These are phyloP conservation scores for Phytophthora ramorum DNA, from an alignment of 352 stramenopile species.

Conservation along the genomic window DNA sequence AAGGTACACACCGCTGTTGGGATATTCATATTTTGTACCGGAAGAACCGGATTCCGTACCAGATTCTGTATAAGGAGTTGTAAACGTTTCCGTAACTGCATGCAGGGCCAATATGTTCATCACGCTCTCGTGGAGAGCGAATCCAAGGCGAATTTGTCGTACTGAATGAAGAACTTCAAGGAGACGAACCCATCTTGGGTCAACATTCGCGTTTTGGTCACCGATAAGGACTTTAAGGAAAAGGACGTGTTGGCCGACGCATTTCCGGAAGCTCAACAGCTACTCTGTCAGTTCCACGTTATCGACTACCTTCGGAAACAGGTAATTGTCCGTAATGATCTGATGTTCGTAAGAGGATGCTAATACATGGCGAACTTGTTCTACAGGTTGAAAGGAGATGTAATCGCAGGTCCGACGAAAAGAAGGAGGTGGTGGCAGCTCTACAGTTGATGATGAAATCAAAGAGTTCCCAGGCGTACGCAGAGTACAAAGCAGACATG, in stretches of 20 bases:
- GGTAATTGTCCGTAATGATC: background rate
- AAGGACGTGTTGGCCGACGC: background rate
- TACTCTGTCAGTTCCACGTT: conserved; percentile 16
- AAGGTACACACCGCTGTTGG: conserved; percentile 1
- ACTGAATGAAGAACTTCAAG: conserved; percentile 15
- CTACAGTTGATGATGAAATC: conserved; percentile 22
- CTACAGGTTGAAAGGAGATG: conserved; percentile 10
- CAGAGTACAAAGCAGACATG: background rate
- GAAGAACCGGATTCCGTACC: background rate
- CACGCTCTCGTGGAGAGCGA: conserved; percentile 19
- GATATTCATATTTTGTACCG: background rate
- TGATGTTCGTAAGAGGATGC: no score
- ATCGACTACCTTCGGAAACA: conserved; percentile 5
- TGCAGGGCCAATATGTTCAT: conserved; percentile 21
- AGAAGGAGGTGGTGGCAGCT: background rate
- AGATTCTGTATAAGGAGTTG: no score
- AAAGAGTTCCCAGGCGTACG: conserved; percentile 2
- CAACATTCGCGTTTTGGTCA: conserved; percentile 19
- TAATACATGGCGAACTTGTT: no score
- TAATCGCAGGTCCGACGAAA: background rate
- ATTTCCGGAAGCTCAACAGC: conserved; percentile 1
- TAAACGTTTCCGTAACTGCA: background rate
- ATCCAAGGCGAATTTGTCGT: conserved; percentile 6
- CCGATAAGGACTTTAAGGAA: conserved; percentile 22
- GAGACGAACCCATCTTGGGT: conserved; percentile 10